Conservation (phyloP, 2,329 filamentous ascomycete genomes). For the Pezicula rhizophila region DNA sequence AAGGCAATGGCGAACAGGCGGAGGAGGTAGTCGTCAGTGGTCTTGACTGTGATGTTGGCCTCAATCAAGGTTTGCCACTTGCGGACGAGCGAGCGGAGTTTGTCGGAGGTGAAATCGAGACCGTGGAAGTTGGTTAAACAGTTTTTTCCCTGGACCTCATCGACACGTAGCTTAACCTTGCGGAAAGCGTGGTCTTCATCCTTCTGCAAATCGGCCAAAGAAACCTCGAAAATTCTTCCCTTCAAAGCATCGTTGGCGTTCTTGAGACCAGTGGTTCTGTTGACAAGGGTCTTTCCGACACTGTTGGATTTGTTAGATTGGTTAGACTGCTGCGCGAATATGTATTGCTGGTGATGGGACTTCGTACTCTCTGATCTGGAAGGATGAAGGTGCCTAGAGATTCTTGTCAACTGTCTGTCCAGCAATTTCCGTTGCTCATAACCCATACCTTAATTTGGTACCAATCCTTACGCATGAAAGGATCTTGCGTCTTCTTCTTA, state of each 20-base stretch:
- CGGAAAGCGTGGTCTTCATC: constrained; percentile 99
- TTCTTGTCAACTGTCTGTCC: constrained; percentile 20
- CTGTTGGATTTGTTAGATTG: constrained; percentile 46
- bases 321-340: constrained; percentile 27
- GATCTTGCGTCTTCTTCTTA: constrained; percentile 98
- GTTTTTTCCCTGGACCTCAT: constrained; percentile 99
- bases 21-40: constrained; percentile 98
- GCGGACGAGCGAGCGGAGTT: constrained; percentile 96
- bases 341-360: constrained; percentile 7
- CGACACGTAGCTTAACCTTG: constrained; percentile 97
- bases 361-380: constrained; percentile 86
- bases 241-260: constrained; percentile 99
- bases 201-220: constrained; percentile 97
- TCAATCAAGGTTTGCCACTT: constrained; percentile 99
- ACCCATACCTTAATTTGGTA: constrained; percentile 83
- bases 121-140: constrained; percentile 99
- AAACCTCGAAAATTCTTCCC: constrained; percentile 98
- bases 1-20: constrained; percentile 98
- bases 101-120: constrained; percentile 99
- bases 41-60: constrained; percentile 99
- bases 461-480: constrained; percentile 99
- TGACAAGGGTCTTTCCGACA: constrained; percentile 99
- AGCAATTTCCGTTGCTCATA: constrained; percentile 3
- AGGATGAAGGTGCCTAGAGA: constrained; percentile 80
- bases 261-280: constrained; percentile 99